These are phyloP conservation scores for Metarhizium humberi DNA, from an alignment of 2,329 filamentous ascomycete genomes.

Conservation along the genomic window DNA sequence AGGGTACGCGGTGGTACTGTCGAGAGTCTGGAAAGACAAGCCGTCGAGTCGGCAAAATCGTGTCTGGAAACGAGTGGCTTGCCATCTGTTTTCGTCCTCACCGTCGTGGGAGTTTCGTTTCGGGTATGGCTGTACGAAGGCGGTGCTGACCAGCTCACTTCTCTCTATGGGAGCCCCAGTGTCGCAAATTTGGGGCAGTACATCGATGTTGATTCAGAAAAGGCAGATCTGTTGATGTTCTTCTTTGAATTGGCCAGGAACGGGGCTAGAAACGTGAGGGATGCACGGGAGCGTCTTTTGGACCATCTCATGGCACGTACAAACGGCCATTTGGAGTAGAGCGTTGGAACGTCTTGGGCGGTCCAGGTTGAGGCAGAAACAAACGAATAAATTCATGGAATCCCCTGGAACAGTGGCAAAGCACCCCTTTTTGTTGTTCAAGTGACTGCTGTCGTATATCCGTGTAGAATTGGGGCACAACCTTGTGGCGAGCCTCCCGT, in stretches of 20 bases:
- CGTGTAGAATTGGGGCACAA: not conserved
- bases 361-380: not conserved
- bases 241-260: not conserved
- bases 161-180: too few relatives aligned
- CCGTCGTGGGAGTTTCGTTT: too few relatives aligned
- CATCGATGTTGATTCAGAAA: not conserved
- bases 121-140: too few relatives aligned
- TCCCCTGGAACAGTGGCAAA: not conserved
- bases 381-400: not conserved
- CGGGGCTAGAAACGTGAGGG: not conserved
- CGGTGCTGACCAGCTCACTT: too few relatives aligned
- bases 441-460: not conserved
- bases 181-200: not conserved
- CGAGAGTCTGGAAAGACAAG: too few relatives aligned
- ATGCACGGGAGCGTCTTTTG: not conserved
- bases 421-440: not conserved
- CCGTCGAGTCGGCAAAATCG: too few relatives aligned
- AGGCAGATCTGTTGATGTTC: not conserved
- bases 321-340: not conserved
- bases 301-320: not conserved
- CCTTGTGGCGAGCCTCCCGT: not conserved
- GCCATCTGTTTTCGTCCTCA: too few relatives aligned
- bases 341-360: not conserved
- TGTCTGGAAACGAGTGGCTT: too few relatives aligned
- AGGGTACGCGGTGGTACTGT: too few relatives aligned